These are phyloP conservation scores for Calophaca sinica DNA, from an alignment of 306 rosid species.

Conservation along the genomic window DNA sequence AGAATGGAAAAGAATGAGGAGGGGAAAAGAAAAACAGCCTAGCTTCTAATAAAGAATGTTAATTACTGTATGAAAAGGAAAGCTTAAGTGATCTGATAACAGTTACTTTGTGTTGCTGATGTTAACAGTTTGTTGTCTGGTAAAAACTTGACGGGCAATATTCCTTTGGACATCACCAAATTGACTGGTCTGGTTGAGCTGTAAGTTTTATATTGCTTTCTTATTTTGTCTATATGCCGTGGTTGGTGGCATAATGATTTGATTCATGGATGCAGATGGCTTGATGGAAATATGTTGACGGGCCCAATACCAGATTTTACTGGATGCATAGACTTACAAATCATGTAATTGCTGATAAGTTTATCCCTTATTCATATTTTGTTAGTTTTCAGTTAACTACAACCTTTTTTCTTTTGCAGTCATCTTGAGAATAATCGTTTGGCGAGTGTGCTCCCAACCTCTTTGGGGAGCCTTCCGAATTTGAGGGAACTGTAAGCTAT, in stretches of 20 bases:
- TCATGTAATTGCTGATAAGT: slow-evolving; percentile 67
- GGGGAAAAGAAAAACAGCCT: not conserved
- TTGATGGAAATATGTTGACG: slow-evolving; percentile 56
- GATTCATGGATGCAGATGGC: slow-evolving; percentile 51
- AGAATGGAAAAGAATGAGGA: not conserved
- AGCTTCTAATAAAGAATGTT: slow-evolving; percentile 16
- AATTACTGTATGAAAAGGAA: slow-evolving; percentile 7
- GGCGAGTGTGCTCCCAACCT: slow-evolving; percentile 70
- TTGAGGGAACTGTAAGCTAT: slow-evolving; percentile 89
- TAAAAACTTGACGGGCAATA: slow-evolving; percentile 76
- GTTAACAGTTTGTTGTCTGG: slow-evolving; percentile 74
- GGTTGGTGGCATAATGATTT: slow-evolving; percentile 32
- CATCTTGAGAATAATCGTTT: slow-evolving; percentile 94
- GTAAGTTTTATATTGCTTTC: slow-evolving; percentile 62
- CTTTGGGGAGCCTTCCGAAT: slow-evolving; percentile 74
- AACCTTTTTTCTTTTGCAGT: slow-evolving; percentile 57
- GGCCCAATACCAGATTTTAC: slow-evolving; percentile 90
- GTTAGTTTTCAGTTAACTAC: slow-evolving; percentile 45
- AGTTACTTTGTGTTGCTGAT: slow-evolving; percentile 46
- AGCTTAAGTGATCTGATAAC: slow-evolving; percentile 46
- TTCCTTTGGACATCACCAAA: slow-evolving; percentile 76
- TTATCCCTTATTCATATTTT: slow-evolving; percentile 31
- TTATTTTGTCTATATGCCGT: slow-evolving; percentile 33
- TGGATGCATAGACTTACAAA: slow-evolving; percentile 77
- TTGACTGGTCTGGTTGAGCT: slow-evolving; percentile 80